These are phyloP conservation scores for Metarhizium brunneum DNA, from an alignment of 2,329 filamentous ascomycete genomes.

Conservation along the genomic window DNA sequence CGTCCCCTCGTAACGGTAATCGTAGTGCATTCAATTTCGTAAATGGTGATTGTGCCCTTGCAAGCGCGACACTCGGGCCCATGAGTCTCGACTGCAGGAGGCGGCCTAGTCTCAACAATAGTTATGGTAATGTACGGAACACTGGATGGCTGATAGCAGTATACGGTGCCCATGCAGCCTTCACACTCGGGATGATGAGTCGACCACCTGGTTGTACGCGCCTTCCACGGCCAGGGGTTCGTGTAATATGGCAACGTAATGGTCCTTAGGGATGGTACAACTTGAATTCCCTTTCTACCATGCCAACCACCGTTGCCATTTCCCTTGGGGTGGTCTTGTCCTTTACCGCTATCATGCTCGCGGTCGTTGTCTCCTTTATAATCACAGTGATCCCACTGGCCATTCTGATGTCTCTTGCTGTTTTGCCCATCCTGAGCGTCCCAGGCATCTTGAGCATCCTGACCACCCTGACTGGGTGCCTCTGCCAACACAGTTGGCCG, in stretches of 20 bases:
- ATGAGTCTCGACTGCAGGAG: conserved; percentile 2
- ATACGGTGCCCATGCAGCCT: conserved; percentile 1
- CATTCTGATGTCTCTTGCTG: too few species aligned
- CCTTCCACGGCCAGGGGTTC: conserved; percentile 3
- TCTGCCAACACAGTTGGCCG: background rate
- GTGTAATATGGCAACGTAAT: conserved; percentile 1
- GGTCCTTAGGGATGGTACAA: background rate
- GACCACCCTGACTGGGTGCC: background rate
- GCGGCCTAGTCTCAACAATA: background rate
- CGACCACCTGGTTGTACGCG: background rate
- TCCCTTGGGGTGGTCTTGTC: too few species aligned
- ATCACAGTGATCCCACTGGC: too few species aligned
- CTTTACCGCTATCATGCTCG: too few species aligned
- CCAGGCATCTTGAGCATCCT: background rate
- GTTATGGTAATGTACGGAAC: background rate
- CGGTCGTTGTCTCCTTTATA: too few species aligned
- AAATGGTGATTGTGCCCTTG: conserved; percentile 3
- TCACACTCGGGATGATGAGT: background rate
- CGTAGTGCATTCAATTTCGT: background rate
- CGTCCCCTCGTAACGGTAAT: background rate
- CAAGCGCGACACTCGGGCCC: conserved; percentile 2
- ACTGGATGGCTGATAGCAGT: background rate
- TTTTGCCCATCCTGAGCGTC: too few species aligned
- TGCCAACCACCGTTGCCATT: too few species aligned
- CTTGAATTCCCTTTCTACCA: too few species aligned